phyloP scores from a whole-genome alignment of 1,284 basidiomycete genomes.

The Pisolithus thermaeus region DNA sequence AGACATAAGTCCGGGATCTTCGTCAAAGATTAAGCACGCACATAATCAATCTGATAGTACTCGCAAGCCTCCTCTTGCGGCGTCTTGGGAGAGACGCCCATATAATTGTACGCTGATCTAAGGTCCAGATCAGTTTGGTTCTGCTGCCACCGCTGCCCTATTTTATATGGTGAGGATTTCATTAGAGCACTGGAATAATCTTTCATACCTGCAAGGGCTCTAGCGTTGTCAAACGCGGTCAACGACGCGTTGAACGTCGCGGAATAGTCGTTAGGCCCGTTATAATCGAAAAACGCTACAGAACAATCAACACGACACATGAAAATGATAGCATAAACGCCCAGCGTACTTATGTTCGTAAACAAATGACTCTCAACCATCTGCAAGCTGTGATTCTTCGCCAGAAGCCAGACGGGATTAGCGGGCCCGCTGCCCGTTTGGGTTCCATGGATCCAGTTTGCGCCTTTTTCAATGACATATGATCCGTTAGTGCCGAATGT shows the following conservation, averaged over 20 bases:
- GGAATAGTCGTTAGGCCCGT: neutral
- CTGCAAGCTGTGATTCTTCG: conserved; percentile 49
- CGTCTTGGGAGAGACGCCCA: conserved; percentile 38
- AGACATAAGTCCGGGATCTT: conserved; percentile 20
- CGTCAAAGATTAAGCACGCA: neutral
- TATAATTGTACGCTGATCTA: conserved; percentile 43
- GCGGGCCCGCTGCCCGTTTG: conserved; percentile 43
- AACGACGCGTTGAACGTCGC: neutral
- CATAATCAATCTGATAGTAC: conserved; percentile 46
- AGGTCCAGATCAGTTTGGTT: conserved; percentile 45
- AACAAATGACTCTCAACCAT: conserved; percentile 37
- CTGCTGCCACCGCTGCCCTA: conserved; percentile 38
- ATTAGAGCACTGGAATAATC: neutral
- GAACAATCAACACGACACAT: neutral
- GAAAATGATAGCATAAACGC: neutral
- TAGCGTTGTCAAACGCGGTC: neutral
- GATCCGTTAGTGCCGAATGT: conserved; percentile 36
- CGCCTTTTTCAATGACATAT: conserved; percentile 51
- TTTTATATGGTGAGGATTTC: neutral
- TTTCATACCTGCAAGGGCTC: neutral
- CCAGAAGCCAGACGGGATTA: conserved; percentile 60
- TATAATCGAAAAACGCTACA: neutral
- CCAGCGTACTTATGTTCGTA: neutral
- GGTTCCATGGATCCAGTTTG: conserved; percentile 71
- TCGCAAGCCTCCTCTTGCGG: conserved; percentile 44